Evolutionary conservation across 2,329 filamentous ascomycete genomes (phyloP).

Genomic region (Blastomyces emzantsi): DNA sequence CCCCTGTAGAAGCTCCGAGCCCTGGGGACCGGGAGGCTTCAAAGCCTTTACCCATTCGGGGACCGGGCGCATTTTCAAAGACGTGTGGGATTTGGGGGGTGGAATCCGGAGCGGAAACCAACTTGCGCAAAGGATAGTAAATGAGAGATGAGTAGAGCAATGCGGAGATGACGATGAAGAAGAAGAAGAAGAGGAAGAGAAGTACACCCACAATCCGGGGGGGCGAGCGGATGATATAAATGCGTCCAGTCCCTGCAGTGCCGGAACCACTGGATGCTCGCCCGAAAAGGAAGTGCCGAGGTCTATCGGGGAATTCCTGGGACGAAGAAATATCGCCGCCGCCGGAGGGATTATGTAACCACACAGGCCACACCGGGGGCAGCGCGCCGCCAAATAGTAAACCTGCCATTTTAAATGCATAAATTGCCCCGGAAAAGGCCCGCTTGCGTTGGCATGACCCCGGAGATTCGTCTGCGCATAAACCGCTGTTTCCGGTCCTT

Average conservation of each 20-base stretch:
- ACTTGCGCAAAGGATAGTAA: not conserved
- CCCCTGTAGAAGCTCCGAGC: constrained; percentile 57
- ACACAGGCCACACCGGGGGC: not conserved
- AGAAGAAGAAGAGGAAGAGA: not conserved
- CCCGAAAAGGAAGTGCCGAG: constrained; percentile 8
- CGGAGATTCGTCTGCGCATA: not conserved
- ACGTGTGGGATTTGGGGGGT: not conserved
- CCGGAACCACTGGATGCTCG: not conserved
- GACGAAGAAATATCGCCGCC: not conserved
- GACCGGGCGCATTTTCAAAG: constrained; percentile 32
- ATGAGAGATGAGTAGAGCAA: not conserved
- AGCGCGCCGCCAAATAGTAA: not conserved
- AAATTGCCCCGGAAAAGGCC: not conserved
- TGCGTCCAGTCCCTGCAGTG: not conserved
- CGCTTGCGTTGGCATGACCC: not conserved
- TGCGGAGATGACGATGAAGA: not conserved
- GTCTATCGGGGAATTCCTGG: not conserved
- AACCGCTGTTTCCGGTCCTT: not conserved
- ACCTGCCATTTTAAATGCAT: too few relatives aligned
- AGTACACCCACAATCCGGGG: not conserved
- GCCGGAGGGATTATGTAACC: constrained; percentile 4
- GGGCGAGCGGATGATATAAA: not conserved
- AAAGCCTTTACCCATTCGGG: constrained; percentile 60
- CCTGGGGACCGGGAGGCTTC: constrained; percentile 58
- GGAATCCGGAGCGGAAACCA: not conserved